Conservation (phyloP, 2,329 filamentous ascomycete genomes). For the Mariannaea elegans region DNA sequence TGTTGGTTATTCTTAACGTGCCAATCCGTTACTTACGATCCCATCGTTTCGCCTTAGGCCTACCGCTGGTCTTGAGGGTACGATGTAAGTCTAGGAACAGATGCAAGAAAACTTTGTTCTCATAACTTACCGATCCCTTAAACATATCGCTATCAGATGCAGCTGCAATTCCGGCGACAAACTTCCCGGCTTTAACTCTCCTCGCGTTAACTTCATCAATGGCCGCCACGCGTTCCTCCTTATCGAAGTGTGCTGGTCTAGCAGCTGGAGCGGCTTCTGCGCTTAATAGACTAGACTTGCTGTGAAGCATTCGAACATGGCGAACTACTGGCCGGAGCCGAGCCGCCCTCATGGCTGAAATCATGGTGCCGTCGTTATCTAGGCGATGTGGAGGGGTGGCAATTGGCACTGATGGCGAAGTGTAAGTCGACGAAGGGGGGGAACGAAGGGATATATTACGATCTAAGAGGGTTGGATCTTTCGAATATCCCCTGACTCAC, state of each 20-base stretch:
- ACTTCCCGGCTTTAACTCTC: slow-evolving; percentile 74
- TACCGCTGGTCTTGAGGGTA: slow-evolving; percentile 53
- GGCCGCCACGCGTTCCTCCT: slow-evolving; percentile 34
- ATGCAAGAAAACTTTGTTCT: neutral
- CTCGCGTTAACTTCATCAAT: slow-evolving; percentile 45
- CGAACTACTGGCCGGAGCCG: slow-evolving; percentile 24
- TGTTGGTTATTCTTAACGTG: neutral
- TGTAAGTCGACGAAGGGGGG: neutral
- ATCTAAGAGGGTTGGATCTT: neutral
- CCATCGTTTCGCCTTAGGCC: slow-evolving; percentile 84
- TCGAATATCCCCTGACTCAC: neutral
- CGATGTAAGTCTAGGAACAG: slow-evolving; percentile 1
- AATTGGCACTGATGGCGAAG: neutral
- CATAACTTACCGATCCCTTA: slow-evolving; percentile 70
- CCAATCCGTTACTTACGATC: slow-evolving; percentile 73
- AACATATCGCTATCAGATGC: slow-evolving; percentile 83
- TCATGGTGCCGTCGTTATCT: slow-evolving; percentile 8
- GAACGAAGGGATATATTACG: neutral
- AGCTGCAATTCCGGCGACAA: slow-evolving; percentile 80
- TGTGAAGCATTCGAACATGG: slow-evolving; percentile 30
- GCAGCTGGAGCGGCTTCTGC: slow-evolving; percentile 38
- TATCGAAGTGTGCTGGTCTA: slow-evolving; percentile 36
- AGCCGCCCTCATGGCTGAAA: slow-evolving; percentile 33
- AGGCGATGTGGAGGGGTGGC: neutral
- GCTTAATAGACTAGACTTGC: slow-evolving; percentile 28